These are phyloP conservation scores for Coemansia sp. DNA, from an alignment of 192 early-diverging fungal genomes.

Conservation along the genomic window DNA sequence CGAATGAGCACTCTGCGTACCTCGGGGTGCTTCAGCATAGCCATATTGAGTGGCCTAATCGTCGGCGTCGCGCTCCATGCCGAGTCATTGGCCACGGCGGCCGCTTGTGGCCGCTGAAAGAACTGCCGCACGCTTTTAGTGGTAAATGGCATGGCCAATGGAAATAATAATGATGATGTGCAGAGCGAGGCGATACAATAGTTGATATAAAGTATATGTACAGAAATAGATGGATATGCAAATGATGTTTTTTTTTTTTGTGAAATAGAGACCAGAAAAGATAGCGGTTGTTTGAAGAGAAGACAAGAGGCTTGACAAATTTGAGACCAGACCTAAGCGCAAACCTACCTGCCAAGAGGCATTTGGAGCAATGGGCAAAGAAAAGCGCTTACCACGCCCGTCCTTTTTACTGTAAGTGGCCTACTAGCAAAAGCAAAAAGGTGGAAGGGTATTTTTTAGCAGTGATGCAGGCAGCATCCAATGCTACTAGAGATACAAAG, in stretches of 20 bases:
- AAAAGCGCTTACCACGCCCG: constrained; percentile 5
- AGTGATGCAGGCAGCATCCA: not conserved
- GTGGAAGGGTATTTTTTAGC: not conserved
- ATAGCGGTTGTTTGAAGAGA: not conserved
- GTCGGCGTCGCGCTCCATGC: not conserved
- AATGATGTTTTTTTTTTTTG: no score
- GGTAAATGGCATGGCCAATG: not conserved
- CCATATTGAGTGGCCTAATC: not conserved
- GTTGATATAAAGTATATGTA: not conserved
- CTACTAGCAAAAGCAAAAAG: not conserved
- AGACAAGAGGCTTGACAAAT: not conserved
- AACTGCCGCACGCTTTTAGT: not conserved
- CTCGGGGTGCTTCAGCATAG: constrained; percentile 4
- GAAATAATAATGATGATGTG: no score
- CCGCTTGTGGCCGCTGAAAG: not conserved
- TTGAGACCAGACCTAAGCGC: not conserved
- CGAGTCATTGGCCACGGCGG: not conserved
- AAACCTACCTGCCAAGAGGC: not conserved
- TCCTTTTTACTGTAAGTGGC: constrained; percentile 5
- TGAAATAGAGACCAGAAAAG: constrained; percentile 2
- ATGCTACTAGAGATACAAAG: no score
- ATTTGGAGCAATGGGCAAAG: not conserved
- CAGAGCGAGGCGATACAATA: not conserved
- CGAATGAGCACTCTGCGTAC: constrained; percentile 4
- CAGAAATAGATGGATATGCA: not conserved